A percentile compares a stretch with the other conserved stretches of the same genome.
phyloP scores from a whole-genome alignment of 441 rosid genomes.

The Arabidopsis hybrid region DNA sequence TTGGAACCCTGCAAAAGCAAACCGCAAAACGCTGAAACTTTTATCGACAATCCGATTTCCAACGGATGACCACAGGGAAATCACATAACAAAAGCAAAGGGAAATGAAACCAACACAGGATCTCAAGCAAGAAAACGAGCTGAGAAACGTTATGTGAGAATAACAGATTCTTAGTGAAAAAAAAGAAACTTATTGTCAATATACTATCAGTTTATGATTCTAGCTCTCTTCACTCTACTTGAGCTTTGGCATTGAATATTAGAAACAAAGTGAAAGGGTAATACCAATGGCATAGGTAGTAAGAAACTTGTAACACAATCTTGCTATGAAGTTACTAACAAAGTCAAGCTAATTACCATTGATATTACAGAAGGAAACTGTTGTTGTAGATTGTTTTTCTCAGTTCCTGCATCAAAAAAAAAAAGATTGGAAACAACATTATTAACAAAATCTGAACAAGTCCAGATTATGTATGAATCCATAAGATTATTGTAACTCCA shows the following conservation, averaged over 20 bases:
- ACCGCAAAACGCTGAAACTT: not conserved
- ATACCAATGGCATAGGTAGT: no score
- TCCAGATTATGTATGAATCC: not conserved
- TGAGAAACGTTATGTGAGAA: not conserved
- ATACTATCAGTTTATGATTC: not conserved
- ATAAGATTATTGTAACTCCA: not conserved
- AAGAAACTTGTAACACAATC: not conserved
- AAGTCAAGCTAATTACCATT: constrained; percentile 18
- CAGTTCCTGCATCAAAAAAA: constrained; percentile 42
- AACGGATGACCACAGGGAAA: not conserved
- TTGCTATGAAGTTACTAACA: not conserved
- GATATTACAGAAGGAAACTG: constrained; percentile 8
- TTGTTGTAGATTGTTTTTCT: constrained; percentile 21
- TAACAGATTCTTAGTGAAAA: not conserved
- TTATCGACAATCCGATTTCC: not conserved
- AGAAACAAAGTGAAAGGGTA: not conserved
- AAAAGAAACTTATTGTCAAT: not conserved
- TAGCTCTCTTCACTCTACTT: not conserved
- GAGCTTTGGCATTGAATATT: not conserved
- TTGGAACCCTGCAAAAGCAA: constrained; percentile 49
- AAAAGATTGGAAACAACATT: not conserved
- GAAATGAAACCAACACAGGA: not conserved
- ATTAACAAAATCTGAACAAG: not conserved
- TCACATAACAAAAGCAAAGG: not conserved
- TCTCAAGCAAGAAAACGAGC: not conserved